These are phyloP conservation scores for Xerocomellus intermedius DNA, from an alignment of 768 basidiomycete species.

Conservation along the genomic window DNA sequence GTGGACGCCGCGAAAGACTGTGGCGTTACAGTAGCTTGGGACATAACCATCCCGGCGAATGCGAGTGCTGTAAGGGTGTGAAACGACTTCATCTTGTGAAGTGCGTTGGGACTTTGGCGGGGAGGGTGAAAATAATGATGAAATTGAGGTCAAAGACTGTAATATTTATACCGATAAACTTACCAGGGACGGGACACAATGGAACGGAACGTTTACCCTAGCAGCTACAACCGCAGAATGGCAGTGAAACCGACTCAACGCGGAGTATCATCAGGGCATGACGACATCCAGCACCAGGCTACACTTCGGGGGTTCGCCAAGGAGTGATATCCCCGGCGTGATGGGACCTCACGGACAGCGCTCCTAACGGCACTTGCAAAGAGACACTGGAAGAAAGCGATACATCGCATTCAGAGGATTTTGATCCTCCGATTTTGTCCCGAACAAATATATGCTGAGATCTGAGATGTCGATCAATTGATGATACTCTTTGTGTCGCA, in stretches of 20 bases:
- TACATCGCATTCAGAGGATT: background rate
- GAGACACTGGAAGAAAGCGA: background rate
- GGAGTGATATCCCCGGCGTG: background rate
- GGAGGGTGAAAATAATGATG: background rate
- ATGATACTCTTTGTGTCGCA: background rate
- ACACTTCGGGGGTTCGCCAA: background rate
- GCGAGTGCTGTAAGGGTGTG: background rate
- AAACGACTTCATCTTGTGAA: background rate
- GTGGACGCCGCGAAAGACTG: background rate
- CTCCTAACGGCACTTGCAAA: background rate
- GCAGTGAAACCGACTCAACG: background rate
- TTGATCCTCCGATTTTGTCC: background rate
- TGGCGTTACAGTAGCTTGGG: background rate
- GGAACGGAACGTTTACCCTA: too few species aligned
- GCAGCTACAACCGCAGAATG: background rate
- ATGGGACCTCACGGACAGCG: background rate
- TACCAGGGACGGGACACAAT: too few species aligned
- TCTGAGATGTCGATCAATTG: background rate
- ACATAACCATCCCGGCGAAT: background rate
- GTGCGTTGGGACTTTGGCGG: background rate
- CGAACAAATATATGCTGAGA: background rate
- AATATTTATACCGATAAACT: too few species aligned
- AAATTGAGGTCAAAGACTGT: background rate
- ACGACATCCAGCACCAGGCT: background rate
- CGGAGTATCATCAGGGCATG: background rate